Evolutionary conservation across 495 filamentous ascomycete species (phyloP).

Genomic region (Neurospora tetrasperma): DNA sequence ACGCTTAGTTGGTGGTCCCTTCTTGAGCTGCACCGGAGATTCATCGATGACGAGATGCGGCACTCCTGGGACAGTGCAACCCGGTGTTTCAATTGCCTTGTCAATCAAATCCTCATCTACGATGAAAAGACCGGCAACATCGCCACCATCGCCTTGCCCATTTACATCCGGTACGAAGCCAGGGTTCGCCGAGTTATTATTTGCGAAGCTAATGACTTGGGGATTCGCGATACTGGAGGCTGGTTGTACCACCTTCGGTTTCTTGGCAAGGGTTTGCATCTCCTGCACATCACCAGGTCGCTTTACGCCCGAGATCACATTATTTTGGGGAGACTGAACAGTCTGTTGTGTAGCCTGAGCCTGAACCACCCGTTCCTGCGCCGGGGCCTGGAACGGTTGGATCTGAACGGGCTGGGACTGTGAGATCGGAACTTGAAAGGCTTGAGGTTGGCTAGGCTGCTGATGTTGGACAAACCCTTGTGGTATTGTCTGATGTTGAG

Average conservation of each 20-base stretch:
- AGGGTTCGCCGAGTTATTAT: background rate
- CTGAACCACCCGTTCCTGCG: background rate
- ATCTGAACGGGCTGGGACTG: background rate
- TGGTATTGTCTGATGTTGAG: background rate
- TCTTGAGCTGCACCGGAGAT: constrained; percentile 16
- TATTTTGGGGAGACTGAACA: background rate
- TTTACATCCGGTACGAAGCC: background rate
- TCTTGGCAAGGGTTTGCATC: constrained; percentile 12
- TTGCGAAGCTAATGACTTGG: background rate
- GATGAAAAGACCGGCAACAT: background rate
- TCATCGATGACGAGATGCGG: constrained; percentile 18
- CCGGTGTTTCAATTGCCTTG: background rate
- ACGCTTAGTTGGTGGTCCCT: constrained; percentile 19
- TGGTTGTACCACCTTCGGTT: constrained; percentile 10
- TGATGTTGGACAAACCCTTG: background rate
- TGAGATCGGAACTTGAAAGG: background rate
- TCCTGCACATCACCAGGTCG: constrained; percentile 9
- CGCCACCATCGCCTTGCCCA: background rate
- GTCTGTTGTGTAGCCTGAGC: constrained; percentile 6
- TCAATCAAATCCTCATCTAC: constrained; percentile 12
- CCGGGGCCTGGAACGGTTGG: background rate
- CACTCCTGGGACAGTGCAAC: constrained; percentile 11
- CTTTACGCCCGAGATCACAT: constrained; percentile 8
- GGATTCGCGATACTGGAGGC: background rate
- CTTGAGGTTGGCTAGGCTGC: background rate